A percentile compares a stretch with the other conserved stretches of the same genome.
phyloP scores from a whole-genome alignment of 495 filamentous ascomycete species.

The Penicillium soppii region DNA sequence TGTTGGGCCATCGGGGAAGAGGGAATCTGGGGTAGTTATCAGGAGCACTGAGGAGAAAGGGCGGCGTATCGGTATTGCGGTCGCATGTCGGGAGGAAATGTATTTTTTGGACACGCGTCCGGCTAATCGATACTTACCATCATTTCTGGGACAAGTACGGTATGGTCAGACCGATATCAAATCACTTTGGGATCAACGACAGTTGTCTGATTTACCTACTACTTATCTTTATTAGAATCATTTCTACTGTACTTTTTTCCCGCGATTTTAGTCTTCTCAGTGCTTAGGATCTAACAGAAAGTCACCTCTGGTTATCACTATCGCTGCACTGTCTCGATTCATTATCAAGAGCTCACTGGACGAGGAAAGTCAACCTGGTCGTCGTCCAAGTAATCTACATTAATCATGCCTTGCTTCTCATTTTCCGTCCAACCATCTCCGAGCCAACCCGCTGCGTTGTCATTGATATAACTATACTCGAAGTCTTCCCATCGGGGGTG shows the following conservation, averaged over 20 bases:
- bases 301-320: no score
- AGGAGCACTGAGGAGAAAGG: slow-evolving; percentile 4
- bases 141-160: background rate
- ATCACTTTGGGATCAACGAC: background rate
- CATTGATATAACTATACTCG: slow-evolving; percentile 37
- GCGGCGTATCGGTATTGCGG: slow-evolving; percentile 10
- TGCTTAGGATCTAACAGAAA: no score
- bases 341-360: slow-evolving; percentile 1
- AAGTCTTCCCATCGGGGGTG: slow-evolving; percentile 45
- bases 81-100: background rate
- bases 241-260: background rate
- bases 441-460: slow-evolving; percentile 39
- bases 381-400: slow-evolving; percentile 41
- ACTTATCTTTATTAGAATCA: no score
- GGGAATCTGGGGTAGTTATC: slow-evolving; percentile 24
- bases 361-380: slow-evolving; percentile 39
- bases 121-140: background rate
- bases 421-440: slow-evolving; percentile 45
- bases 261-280: background rate
- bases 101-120: background rate
- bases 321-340: background rate
- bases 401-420: slow-evolving; percentile 30
- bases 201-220: no score
- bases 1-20: slow-evolving; percentile 43
- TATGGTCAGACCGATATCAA: background rate